phyloP scores from a whole-genome alignment of 2,329 filamentous ascomycete genomes.

The Thyridium curvatum region DNA sequence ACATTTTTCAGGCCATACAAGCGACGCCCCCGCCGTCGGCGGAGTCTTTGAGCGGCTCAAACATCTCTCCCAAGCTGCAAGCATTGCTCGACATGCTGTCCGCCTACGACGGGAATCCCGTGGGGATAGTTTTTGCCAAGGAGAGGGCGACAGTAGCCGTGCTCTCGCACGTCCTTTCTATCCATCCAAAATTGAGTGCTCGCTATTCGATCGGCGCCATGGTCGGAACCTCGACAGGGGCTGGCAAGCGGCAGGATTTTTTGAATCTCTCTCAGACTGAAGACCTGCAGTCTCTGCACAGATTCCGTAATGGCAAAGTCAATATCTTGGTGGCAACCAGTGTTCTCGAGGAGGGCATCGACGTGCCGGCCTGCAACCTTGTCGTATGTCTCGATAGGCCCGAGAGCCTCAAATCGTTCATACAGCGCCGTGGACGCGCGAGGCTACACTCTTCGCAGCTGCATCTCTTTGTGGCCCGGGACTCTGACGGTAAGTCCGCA shows the following conservation, averaged over 20 bases:
- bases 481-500: constrained; percentile 13
- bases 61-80: constrained; percentile 51
- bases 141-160: constrained; percentile 56
- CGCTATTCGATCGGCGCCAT: constrained; percentile 47
- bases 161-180: constrained; percentile 49
- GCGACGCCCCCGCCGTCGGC: constrained; percentile 9
- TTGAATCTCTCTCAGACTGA: constrained; percentile 19
- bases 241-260: constrained; percentile 31
- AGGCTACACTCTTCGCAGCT: constrained; percentile 44
- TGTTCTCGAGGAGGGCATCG: constrained; percentile 63
- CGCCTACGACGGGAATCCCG: constrained; percentile 29
- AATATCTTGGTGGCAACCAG: constrained; percentile 57
- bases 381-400: constrained; percentile 51
- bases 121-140: constrained; percentile 63
- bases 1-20: constrained; percentile 28
- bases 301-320: constrained; percentile 46
- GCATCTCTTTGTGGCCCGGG: constrained; percentile 35
- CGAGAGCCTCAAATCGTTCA: constrained; percentile 47
- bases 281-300: constrained; percentile 29
- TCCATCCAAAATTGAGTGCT: constrained; percentile 38
- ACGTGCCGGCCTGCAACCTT: constrained; percentile 57
- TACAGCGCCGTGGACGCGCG: constrained; percentile 50
- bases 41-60: constrained; percentile 4
- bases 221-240: constrained; percentile 43
- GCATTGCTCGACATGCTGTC: constrained; percentile 48